A percentile compares a stretch with the other conserved stretches of the same genome.
phyloP scores from a whole-genome alignment of 768 basidiomycete genomes.

The Mycena epipterygia region DNA sequence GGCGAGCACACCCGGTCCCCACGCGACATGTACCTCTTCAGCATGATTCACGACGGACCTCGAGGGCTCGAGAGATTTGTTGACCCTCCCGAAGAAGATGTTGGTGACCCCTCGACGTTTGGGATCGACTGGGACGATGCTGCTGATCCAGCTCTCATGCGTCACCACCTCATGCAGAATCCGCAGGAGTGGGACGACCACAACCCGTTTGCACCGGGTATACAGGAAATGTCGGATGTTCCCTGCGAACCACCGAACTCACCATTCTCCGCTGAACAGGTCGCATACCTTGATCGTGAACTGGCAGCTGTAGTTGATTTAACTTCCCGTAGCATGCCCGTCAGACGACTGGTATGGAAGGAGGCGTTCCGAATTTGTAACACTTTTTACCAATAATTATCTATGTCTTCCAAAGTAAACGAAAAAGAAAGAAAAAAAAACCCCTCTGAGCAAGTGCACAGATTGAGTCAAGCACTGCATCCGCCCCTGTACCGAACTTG shows the following conservation, averaged over 20 bases:
- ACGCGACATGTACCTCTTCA: conserved; percentile 24
- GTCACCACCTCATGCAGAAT: not conserved
- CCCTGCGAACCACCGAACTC: not conserved
- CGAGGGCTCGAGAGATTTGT: conserved; percentile 25
- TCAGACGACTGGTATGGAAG: not conserved
- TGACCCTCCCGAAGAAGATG: not conserved
- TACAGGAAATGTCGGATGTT: not conserved
- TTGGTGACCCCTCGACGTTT: conserved; percentile 13
- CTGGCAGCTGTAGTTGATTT: not conserved
- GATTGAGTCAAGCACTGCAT: too few species aligned
- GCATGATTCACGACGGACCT: conserved; percentile 31
- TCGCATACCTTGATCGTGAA: not conserved
- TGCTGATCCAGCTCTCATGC: not conserved
- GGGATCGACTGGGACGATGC: conserved; percentile 17
- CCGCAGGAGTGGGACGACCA: conserved; percentile 11
- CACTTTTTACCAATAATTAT: too few species aligned
- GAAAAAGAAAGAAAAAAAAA: too few species aligned
- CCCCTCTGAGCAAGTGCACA: too few species aligned
- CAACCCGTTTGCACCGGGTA: not conserved
- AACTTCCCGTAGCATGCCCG: not conserved
- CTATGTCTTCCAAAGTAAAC: too few species aligned
- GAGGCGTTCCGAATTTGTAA: too few species aligned
- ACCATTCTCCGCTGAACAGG: not conserved
- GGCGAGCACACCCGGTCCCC: not conserved
- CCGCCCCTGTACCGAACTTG: too few species aligned